A percentile compares a stretch with the other conserved stretches of the same genome.
Conservation (phyloP, 1,284 basidiomycete genomes). For the Ceratobasidium sp. region DNA sequence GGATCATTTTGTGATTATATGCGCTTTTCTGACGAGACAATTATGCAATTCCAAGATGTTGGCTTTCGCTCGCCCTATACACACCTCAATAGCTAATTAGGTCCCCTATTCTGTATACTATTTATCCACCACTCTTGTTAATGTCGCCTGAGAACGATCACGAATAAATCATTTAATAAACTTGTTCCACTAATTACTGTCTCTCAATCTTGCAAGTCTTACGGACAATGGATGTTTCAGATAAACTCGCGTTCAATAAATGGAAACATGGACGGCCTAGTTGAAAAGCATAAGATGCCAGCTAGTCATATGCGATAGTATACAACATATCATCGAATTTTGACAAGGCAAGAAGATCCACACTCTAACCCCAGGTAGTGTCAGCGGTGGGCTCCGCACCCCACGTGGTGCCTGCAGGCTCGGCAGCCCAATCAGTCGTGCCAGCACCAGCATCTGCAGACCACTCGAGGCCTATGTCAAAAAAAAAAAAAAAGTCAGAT, state of each 20-base stretch:
- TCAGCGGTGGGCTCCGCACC: constrained; percentile 53
- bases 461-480: constrained; percentile 74
- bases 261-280: constrained; percentile 19
- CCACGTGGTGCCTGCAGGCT: constrained; percentile 67
- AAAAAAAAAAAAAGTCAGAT: constrained; percentile 55
- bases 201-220: too few species aligned
- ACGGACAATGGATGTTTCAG: constrained; percentile 3
- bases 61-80: too few species aligned
- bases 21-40: too few species aligned
- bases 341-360: constrained; percentile 4
- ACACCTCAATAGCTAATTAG: too few species aligned
- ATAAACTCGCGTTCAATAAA: constrained; percentile 31
- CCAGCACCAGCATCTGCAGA: constrained; percentile 68
- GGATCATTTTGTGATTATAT: neutral
- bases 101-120: too few species aligned
- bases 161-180: too few species aligned
- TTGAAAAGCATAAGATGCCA: constrained; percentile 35
- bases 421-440: constrained; percentile 84
- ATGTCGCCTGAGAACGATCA: too few species aligned
- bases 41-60: too few species aligned
- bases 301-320: constrained; percentile 35
- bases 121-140: too few species aligned
- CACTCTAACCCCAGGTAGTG: constrained; percentile 15
- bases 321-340: constrained; percentile 34
- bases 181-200: too few species aligned